Conservation (phyloP, 768 basidiomycete genomes). For the Daedalea quercina region DNA sequence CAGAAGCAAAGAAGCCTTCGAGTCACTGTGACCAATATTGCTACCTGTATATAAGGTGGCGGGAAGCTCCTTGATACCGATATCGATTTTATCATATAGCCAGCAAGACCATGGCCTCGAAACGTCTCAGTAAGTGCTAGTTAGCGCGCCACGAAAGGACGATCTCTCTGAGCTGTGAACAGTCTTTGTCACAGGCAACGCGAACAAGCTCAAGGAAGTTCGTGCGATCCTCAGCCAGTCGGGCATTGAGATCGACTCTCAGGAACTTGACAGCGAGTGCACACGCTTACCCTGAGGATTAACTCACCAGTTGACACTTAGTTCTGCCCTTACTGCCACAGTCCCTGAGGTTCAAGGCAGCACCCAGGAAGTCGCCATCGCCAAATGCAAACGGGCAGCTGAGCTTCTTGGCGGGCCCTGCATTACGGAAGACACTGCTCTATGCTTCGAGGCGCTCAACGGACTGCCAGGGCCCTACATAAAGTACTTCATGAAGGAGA, state of each 20-base stretch:
- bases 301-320: not conserved
- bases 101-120: not conserved
- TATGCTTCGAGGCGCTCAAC: constrained; percentile 82
- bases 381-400: constrained; percentile 82
- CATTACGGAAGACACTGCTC: constrained; percentile 90
- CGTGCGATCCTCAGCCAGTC: constrained; percentile 67
- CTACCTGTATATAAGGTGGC: no score
- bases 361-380: constrained; percentile 82
- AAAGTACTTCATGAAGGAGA: constrained; percentile 78
- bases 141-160: no score
- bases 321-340: constrained; percentile 23
- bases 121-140: not conserved
- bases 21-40: no score
- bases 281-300: not conserved
- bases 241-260: constrained; percentile 73
- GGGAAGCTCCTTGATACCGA: no score
- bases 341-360: constrained; percentile 95
- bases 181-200: constrained; percentile 96
- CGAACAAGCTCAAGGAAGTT: constrained; percentile 88
- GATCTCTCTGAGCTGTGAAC: not conserved
- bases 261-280: constrained; percentile 70
- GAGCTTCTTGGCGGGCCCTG: constrained; percentile 62
- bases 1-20: no score
- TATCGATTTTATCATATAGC: not conserved
- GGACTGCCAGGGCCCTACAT: constrained; percentile 97